Conservation (phyloP, 2,329 filamentous ascomycete species). For the Diplodia corticola region DNA sequence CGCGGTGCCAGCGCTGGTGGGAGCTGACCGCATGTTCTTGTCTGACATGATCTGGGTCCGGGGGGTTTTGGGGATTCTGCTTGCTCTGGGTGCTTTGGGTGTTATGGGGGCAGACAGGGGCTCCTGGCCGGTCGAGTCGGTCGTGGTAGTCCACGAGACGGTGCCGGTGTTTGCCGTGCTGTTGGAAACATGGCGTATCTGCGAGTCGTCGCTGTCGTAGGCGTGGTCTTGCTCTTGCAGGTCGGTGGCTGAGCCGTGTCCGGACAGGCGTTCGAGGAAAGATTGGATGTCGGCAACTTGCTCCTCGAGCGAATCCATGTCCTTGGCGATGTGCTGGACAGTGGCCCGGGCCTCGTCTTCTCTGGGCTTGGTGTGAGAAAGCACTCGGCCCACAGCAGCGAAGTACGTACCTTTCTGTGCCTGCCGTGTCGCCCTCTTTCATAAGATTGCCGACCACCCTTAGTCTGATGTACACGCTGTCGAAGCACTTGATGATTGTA, state of each 20-base stretch:
- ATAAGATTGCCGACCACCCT: background rate
- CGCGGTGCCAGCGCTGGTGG: background rate
- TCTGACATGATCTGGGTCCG: background rate
- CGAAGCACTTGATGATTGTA: background rate
- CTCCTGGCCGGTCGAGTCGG: background rate
- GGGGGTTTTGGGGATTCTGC: background rate
- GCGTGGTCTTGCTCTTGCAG: background rate
- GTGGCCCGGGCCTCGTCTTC: background rate
- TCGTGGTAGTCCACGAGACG: background rate
- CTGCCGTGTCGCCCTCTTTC: background rate
- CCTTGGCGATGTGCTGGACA: background rate
- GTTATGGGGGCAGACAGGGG: background rate
- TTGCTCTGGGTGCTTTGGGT: background rate
- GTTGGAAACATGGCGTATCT: background rate
- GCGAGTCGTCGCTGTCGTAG: no score
- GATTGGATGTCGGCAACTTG: background rate
- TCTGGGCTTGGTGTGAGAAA: background rate
- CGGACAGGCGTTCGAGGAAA: background rate
- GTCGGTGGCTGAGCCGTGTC: background rate
- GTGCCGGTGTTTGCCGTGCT: background rate
- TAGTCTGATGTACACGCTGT: background rate
- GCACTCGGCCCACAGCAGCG: no score
- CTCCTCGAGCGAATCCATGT: background rate
- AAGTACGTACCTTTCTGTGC: background rate
- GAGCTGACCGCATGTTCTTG: background rate